Base-by-base conservation (phyloP, 2,329 filamentous ascomycete genomes). In the Geosmithia flava region DNA sequence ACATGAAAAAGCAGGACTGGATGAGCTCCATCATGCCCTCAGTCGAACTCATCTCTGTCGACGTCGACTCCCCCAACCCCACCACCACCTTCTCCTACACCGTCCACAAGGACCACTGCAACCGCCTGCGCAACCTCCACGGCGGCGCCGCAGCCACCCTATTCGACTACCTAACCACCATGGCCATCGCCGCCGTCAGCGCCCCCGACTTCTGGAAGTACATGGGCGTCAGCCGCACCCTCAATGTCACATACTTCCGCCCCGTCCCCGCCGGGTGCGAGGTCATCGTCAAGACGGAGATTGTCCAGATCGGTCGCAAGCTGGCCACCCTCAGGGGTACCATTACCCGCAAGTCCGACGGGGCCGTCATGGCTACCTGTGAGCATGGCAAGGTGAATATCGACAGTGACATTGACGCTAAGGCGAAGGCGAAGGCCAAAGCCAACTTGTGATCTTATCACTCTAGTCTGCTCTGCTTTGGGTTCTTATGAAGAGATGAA, bases 231-330 rank as follows among this genome's bases (percentile, higher is more conserved):
- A 80, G 71, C 57, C 73, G 83, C 50, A 81, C 77, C 23, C 68
- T 88, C 48, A 79, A 74, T 55, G 72, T 83, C 42, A 85, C 80
- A 0, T 88, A 85, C 60, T 63, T 87, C 51, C 71, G 80, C 1
- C 83, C 83, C 1, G 70, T 75, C 3, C 74, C 75, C 1, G 57
- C 60, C 13, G 80, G 75, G 10, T 65, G 63, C 1, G 67, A 69
- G 53, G 64, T 80, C 8, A 55, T 76, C 19, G 58, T 85, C 42
- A 69, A 77, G 53, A 74, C 73, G 53, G 76, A 81, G 55, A 61
- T 82, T 16, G 62, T 83, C 5, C 74, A 80, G 52, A 62, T 72
- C 17, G 81, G 82, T 2, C 71, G 68, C 59, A 69, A 68, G 48
- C 52, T 84, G 53, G 69, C 69, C 46, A 68, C 73, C 13, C 49